Percentiles rank a stretch among this genome's conserved stretches.
Conservation (phyloP, 169 alveolate genomes). For the Plasmodium vinckei region DNA sequence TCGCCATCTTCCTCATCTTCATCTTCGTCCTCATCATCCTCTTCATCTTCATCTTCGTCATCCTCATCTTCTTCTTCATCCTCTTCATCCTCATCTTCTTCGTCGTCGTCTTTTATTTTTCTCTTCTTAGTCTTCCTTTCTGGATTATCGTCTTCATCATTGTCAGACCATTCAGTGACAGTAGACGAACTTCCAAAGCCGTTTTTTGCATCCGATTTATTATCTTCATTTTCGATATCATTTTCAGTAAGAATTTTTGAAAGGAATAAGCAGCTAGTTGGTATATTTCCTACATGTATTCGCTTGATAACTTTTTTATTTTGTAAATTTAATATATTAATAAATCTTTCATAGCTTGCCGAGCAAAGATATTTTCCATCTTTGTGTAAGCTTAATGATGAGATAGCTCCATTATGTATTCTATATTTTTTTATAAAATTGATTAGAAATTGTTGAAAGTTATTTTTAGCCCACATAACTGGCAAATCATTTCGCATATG, state of each 20-base stretch:
- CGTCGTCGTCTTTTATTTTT: constrained; percentile 6
- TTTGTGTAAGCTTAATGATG: constrained; percentile 76
- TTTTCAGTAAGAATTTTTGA: constrained; percentile 26
- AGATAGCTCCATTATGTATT: constrained; percentile 75
- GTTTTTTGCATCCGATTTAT: background rate
- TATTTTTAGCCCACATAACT: constrained; percentile 58
- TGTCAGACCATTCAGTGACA: constrained; percentile 6
- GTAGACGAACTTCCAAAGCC: background rate
- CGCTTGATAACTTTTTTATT: constrained; percentile 26
- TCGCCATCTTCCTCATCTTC: background rate
- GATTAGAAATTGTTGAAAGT: constrained; percentile 39
- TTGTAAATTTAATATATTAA: constrained; percentile 69
- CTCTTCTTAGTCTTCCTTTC: background rate
- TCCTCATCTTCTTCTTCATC: constrained; percentile 19
- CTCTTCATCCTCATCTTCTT: constrained; percentile 13
- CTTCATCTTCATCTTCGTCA: background rate
- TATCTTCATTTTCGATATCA: background rate
- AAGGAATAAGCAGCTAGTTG: constrained; percentile 45
- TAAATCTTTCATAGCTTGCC: constrained; percentile 72
- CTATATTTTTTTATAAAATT: constrained; percentile 17
- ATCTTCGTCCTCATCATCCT: background rate
- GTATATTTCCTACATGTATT: constrained; percentile 52
- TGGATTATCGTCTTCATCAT: background rate
- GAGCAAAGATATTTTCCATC: constrained; percentile 78
- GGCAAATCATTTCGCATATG: constrained; percentile 67